These are phyloP conservation scores for Lathyrus aphaca DNA, from an alignment of 306 rosid species.

Conservation along the genomic window DNA sequence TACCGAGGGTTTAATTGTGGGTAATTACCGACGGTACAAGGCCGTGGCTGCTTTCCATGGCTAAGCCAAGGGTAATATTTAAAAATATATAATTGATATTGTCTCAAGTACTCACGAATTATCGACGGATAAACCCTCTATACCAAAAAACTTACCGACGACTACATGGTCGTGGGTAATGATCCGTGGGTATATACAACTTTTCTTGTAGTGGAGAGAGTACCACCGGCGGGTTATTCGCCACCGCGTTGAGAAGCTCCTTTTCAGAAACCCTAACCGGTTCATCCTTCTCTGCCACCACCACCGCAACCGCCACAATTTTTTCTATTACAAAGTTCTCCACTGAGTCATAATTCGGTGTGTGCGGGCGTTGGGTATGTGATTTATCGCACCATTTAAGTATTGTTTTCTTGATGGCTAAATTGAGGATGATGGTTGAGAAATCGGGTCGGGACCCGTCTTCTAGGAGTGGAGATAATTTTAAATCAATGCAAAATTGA, in stretches of 20 bases:
- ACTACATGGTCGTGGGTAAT: too few relatives aligned
- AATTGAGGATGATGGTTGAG: slow-evolving; percentile 64
- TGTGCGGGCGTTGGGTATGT: slow-evolving; percentile 41
- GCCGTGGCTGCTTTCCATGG: too few relatives aligned
- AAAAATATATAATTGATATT: too few relatives aligned
- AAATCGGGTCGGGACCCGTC: slow-evolving; percentile 82
- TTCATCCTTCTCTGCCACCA: neutral
- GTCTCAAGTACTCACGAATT: too few relatives aligned
- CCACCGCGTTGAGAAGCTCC: slow-evolving; percentile 66
- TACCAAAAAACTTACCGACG: too few relatives aligned
- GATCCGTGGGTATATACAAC: too few relatives aligned
- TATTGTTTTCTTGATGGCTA: slow-evolving; percentile 63
- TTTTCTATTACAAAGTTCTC: slow-evolving; percentile 41
- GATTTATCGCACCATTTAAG: slow-evolving; percentile 64
- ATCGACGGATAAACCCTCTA: too few relatives aligned
- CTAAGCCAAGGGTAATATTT: too few relatives aligned
- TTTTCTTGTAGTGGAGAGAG: too few relatives aligned
- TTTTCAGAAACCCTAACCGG: slow-evolving; percentile 69
- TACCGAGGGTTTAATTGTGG: too few relatives aligned
- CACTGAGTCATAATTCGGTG: slow-evolving; percentile 60
- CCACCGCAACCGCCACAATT: slow-evolving; percentile 33
- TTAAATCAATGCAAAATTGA: slow-evolving; percentile 59
- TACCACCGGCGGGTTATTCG: slow-evolving; percentile 62
- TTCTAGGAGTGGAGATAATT: slow-evolving; percentile 52
- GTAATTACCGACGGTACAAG: too few relatives aligned